Conservation (phyloP, 139 green algal species). For the Eudorina sp. region DNA sequence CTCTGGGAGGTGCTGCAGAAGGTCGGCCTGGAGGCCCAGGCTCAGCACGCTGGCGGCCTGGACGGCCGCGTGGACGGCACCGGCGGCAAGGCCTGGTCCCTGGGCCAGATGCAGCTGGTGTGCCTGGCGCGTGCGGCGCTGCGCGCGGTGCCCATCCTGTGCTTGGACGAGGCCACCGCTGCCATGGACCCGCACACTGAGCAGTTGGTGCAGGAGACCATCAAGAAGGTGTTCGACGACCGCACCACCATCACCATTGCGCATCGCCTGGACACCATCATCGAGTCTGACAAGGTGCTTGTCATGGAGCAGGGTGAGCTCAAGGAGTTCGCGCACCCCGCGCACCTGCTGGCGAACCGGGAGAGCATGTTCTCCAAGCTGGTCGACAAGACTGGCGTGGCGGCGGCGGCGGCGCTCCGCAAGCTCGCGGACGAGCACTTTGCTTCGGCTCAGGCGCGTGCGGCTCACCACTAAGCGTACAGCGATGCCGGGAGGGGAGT, state of each 20-base stretch:
- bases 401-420: slow-evolving; percentile 65
- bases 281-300: slow-evolving; percentile 78
- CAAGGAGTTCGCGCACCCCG: slow-evolving; percentile 67
- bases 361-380: slow-evolving; percentile 70
- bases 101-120: slow-evolving; percentile 84
- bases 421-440: slow-evolving; percentile 62
- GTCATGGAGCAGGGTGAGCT: slow-evolving; percentile 80
- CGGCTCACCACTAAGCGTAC: background rate
- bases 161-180: slow-evolving; percentile 86
- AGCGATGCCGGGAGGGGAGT: no score
- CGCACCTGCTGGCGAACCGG: slow-evolving; percentile 65
- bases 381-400: slow-evolving; percentile 64
- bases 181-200: slow-evolving; percentile 86
- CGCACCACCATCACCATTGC: slow-evolving; percentile 81
- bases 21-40: slow-evolving; percentile 44
- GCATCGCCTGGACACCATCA: slow-evolving; percentile 83
- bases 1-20: slow-evolving; percentile 73
- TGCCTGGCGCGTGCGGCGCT: slow-evolving; percentile 84
- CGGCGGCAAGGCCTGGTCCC: slow-evolving; percentile 67
- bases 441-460: background rate
- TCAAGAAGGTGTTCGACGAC: slow-evolving; percentile 68
- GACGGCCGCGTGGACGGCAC: slow-evolving; percentile 71
- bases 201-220: slow-evolving; percentile 76
- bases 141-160: slow-evolving; percentile 73
- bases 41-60: slow-evolving; percentile 67